These are phyloP conservation scores for Udeniomyces megalosporus DNA, from an alignment of 768 basidiomycete genomes.

Conservation along the genomic window DNA sequence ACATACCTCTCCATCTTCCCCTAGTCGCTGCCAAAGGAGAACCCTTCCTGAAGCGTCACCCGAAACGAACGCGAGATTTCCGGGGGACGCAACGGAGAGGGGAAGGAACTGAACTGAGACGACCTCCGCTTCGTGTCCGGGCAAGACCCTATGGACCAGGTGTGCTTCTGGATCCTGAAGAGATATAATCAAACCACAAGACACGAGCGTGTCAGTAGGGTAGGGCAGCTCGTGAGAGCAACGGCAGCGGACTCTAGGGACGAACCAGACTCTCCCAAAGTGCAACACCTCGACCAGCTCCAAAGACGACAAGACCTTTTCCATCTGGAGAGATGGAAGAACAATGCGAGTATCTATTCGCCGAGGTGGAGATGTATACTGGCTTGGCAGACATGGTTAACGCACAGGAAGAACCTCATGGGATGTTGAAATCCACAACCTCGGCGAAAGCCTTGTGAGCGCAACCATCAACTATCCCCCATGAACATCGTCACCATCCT, in stretches of 20 bases:
- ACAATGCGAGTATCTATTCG: slow-evolving; percentile 14
- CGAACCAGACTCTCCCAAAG: slow-evolving; percentile 38
- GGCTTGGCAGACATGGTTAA: neutral
- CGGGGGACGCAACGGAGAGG: no score
- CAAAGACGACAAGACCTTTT: slow-evolving; percentile 40
- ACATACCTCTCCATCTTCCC: slow-evolving; percentile 23
- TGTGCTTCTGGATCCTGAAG: neutral
- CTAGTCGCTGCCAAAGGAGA: slow-evolving; percentile 42
- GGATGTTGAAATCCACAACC: no score
- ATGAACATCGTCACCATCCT: no score
- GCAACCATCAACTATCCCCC: no score
- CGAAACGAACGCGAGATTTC: slow-evolving; percentile 38
- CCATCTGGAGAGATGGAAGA: slow-evolving; percentile 12
- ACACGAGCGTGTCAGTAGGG: neutral
- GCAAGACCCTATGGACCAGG: slow-evolving; percentile 46
- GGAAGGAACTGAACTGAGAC: slow-evolving; percentile 58
- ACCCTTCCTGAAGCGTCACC: slow-evolving; percentile 62
- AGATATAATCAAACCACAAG: neutral
- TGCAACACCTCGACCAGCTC: slow-evolving; percentile 41
- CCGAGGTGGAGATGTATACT: slow-evolving; percentile 14
- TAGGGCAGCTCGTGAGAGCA: neutral
- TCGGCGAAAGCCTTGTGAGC: no score
- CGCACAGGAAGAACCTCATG: neutral
- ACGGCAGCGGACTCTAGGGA: slow-evolving; percentile 5
- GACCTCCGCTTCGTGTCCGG: slow-evolving; percentile 55